A percentile compares a stretch with the other conserved stretches of the same genome.
These are phyloP conservation scores for Prunus yedoensis DNA, from an alignment of 331 rosid species.

Conservation along the genomic window DNA sequence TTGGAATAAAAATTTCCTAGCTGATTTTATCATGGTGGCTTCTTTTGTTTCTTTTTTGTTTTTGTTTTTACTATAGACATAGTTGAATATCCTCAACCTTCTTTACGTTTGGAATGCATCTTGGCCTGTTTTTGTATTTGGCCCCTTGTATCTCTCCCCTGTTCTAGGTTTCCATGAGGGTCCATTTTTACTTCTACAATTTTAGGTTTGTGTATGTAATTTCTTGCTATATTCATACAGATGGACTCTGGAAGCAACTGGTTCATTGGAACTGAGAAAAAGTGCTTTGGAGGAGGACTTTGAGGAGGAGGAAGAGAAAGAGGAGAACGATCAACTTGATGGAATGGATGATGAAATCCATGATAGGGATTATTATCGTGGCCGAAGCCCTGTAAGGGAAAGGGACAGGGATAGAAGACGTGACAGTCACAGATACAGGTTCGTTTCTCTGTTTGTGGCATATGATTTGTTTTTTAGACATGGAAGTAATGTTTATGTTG, in stretches of 20 bases:
- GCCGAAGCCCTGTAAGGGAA: slow-evolving; percentile 83
- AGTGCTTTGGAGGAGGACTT: slow-evolving; percentile 97
- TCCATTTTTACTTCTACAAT: background rate
- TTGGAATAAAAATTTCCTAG: background rate
- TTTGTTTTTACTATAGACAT: background rate
- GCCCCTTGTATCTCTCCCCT: background rate
- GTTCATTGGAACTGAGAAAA: slow-evolving; percentile 65
- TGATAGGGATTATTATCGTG: slow-evolving; percentile 83
- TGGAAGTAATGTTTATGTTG: too few relatives aligned
- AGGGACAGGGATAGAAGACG: slow-evolving; percentile 92
- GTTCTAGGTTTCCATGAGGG: background rate
- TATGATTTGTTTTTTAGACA: background rate
- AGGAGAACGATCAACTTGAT: slow-evolving; percentile 75
- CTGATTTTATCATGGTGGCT: background rate
- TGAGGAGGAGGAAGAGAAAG: slow-evolving; percentile 99
- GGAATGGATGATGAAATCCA: slow-evolving; percentile 63
- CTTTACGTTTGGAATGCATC: background rate
- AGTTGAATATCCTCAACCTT: background rate
- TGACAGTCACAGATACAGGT: slow-evolving; percentile 91
- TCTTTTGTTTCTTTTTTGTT: background rate
- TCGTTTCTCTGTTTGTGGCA: slow-evolving; percentile 3
- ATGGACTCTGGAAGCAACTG: slow-evolving; percentile 81
- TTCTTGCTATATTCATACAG: slow-evolving; percentile 25
- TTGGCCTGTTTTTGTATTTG: background rate
- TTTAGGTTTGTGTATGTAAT: background rate